phyloP scores from a whole-genome alignment of 805 yeast genomes.

The Middelhovenomyces tepae region DNA sequence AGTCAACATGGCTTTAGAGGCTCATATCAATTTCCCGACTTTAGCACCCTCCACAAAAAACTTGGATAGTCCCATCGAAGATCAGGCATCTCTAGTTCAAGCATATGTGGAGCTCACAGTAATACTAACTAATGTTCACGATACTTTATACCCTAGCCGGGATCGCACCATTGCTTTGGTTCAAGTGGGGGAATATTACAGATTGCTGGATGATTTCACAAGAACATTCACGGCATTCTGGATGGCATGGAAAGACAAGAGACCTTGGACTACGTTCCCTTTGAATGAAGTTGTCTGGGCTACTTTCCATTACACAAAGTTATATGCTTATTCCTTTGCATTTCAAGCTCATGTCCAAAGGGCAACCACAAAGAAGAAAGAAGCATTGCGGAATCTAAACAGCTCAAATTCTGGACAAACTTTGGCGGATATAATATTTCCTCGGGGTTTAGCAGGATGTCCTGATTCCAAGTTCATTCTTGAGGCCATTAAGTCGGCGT shows the following conservation, averaged over 20 bases:
- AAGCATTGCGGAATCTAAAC: no score
- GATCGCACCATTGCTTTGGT: conserved; percentile 20
- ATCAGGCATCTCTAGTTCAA: conserved; percentile 15
- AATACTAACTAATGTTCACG: conserved; percentile 19
- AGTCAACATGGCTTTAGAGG: no score
- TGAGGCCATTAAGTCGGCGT: conserved; percentile 16
- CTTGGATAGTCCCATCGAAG: no score
- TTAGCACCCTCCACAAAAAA: no score
- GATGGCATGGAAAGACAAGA: conserved; percentile 15
- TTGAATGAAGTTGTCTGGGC: conserved; percentile 16
- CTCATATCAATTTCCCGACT: no score
- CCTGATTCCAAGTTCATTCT: conserved; percentile 18
- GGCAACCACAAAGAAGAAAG: no score
- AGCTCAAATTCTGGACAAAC: no score
- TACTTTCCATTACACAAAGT: conserved; percentile 14
- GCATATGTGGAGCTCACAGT: conserved; percentile 19
- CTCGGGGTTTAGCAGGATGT: conserved; percentile 16
- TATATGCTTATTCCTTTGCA: conserved; percentile 19
- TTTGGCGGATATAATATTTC: no score
- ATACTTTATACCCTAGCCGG: conserved; percentile 18
- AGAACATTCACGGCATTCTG: conserved; percentile 16
- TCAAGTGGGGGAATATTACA: conserved; percentile 17
- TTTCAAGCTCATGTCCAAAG: conserved; percentile 17
- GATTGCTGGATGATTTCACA: conserved; percentile 18
- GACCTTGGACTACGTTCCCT: conserved; percentile 16